phyloP scores from a whole-genome alignment of 345 rosid genomes.

The Corymbia maculata region DNA sequence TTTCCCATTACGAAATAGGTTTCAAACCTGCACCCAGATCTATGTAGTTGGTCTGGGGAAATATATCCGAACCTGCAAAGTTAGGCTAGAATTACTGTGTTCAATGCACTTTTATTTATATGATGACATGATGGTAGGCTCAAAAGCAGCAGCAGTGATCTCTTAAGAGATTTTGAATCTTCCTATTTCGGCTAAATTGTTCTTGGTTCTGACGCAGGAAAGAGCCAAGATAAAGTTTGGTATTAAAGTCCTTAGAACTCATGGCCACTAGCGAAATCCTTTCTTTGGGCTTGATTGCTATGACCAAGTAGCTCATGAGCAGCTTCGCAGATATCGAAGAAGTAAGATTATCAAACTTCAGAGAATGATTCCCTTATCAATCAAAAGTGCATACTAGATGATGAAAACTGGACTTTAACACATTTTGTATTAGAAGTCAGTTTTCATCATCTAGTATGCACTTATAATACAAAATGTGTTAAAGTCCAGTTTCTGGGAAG shows the following conservation, averaged over 20 bases:
- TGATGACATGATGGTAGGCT: background rate
- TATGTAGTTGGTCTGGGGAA: too few relatives aligned
- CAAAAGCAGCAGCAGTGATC: background rate
- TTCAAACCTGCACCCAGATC: rapidly evolving
- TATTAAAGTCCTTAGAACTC: background rate
- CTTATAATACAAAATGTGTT: background rate
- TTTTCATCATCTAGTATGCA: too few relatives aligned
- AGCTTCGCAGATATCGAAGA: background rate
- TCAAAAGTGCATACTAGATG: background rate
- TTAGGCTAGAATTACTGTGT: background rate
- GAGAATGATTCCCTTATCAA: background rate
- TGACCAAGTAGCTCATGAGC: background rate
- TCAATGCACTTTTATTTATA: background rate
- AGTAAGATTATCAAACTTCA: background rate
- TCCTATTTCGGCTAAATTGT: background rate
- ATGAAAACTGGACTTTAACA: background rate
- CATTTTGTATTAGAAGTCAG: too few relatives aligned
- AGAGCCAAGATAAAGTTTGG: background rate
- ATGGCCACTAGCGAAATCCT: background rate
- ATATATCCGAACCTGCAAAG: background rate
- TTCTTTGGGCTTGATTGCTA: background rate
- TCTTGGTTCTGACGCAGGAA: background rate
- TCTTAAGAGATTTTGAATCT: background rate
- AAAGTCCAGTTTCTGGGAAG: background rate
- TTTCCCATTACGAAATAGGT: background rate